Base-by-base conservation (phyloP, 192 early-diverging fungal species). In the Coemansia sp. region DNA sequence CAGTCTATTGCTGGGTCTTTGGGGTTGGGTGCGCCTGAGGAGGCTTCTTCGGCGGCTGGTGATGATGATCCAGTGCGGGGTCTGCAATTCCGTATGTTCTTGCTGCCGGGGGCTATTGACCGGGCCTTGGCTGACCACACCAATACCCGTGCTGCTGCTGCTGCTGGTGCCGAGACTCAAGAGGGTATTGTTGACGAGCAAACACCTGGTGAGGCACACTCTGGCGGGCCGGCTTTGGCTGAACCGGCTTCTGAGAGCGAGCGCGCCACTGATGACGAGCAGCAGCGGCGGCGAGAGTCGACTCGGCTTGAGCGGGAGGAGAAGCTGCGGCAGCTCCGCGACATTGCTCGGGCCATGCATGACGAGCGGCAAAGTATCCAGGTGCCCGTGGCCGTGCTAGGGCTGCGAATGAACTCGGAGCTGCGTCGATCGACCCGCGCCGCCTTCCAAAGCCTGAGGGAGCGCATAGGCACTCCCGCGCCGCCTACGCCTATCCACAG, bases 91-190 rank as follows among this genome's bases (percentile, higher is more conserved):
- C 77, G 72, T 39, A 65, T 80, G 69, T 80, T 80, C 40, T 40
- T 80, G 40, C 61, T 80, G 36, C 77, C 77, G 1, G 71, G 69
- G 1, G 72, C 77, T 3, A 80, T 80, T 16, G 77, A 80, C 31
- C 71, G 71, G 31, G 72, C 72, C 3, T 59, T 80, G 2, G 72
- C 45, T 16, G 61, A 63, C 2, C 74, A 74, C 35, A 62, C 50
- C 42, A 63, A 20, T 7, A 16, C 51, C 6, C 48, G 38, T 53
- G 38, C 43, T 53, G 2, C 45, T 59, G 35, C 46, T 16, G 35
- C 20, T 26, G 40, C 21, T 23, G 36, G 31, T 24, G 58, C 9
- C 16, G 24, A 11, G 24, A n/a, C 37, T 2, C 35, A 28, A 14
- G 33, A 23, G 42, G n/a, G 42, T 4, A 9, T 33, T 8, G 68